Evolutionary conservation across 1,139 yeast species (phyloP).

Genomic region (Lodderomyces elongisporus): DNA sequence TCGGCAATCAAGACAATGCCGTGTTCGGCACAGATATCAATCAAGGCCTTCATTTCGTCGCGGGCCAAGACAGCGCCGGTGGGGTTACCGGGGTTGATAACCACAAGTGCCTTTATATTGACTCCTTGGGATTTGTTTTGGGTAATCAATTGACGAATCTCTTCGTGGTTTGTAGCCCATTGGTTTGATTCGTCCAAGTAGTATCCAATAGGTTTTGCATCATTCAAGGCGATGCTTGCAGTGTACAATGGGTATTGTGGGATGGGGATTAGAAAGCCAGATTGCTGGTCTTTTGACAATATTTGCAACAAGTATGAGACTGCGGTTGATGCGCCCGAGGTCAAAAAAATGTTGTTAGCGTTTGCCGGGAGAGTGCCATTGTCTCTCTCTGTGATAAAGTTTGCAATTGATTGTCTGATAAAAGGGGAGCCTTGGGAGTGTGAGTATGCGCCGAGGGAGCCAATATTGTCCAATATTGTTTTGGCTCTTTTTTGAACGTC

Average conservation of each 20-base stretch:
- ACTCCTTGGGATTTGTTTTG: conserved; percentile 52
- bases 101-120: conserved; percentile 74
- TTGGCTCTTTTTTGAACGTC: conserved; percentile 76
- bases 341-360: conserved; percentile 71
- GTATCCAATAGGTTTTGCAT: conserved; percentile 83
- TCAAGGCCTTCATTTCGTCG: conserved; percentile 63
- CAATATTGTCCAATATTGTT: conserved; percentile 53
- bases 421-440: conserved; percentile 80
- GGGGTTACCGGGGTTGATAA: conserved; percentile 97
- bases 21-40: conserved; percentile 75
- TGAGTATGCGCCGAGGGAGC: conserved; percentile 92
- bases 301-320: conserved; percentile 72
- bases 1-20: conserved; percentile 92
- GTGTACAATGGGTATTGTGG: conserved; percentile 97
- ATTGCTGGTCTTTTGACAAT: conserved; percentile 56
- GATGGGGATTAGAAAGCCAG: conserved; percentile 90
- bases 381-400: conserved; percentile 64
- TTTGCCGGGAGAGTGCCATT: conserved; percentile 44
- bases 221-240: conserved; percentile 79
- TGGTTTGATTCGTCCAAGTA: conserved; percentile 70
- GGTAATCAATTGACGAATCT: conserved; percentile 53
- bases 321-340: conserved; percentile 93
- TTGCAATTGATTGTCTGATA: conserved; percentile 73
- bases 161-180: conserved; percentile 78
- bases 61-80: conserved; percentile 78